These are phyloP conservation scores for Chara braunii DNA, from an alignment of 139 green algal species.

Conservation along the genomic window DNA sequence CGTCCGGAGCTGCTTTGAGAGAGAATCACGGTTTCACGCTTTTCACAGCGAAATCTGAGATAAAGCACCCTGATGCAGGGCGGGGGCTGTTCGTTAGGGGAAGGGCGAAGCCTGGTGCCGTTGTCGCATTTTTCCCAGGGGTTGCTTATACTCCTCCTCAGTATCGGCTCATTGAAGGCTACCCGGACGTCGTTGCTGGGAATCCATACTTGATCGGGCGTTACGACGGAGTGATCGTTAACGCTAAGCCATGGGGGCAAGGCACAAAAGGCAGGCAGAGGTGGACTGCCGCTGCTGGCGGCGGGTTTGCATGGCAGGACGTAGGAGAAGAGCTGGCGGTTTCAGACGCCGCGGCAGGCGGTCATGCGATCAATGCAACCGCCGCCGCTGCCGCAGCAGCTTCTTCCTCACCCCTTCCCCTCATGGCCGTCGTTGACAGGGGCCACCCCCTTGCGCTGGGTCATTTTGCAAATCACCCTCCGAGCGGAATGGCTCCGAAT, in stretches of 20 bases:
- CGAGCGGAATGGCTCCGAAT: constrained; percentile 45
- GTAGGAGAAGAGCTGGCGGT: not conserved
- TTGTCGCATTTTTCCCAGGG: constrained; percentile 63
- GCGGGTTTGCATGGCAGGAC: not conserved
- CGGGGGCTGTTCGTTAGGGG: constrained; percentile 12
- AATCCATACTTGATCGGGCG: constrained; percentile 53
- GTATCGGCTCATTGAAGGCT: constrained; percentile 51
- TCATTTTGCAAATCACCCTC: constrained; percentile 62
- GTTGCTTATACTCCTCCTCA: constrained; percentile 45
- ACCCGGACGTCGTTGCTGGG: constrained; percentile 51
- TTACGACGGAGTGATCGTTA: constrained; percentile 57
- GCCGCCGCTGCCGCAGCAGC: too few species aligned
- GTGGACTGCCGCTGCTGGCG: too few species aligned
- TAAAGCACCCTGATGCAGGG: constrained; percentile 46
- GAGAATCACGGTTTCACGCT: too few species aligned
- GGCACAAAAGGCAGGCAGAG: not conserved
- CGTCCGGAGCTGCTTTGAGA: too few species aligned
- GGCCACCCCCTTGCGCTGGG: constrained; percentile 55
- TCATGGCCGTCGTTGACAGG: too few species aligned
- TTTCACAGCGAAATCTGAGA: too few species aligned
- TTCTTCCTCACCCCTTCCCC: too few species aligned
- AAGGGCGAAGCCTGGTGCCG: constrained; percentile 19
- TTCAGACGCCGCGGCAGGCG: not conserved
- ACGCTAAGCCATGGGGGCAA: constrained; percentile 52
- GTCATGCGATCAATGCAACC: not conserved